These are phyloP conservation scores for Chaetomium fimeti DNA, from an alignment of 495 filamentous ascomycete genomes.

Conservation along the genomic window DNA sequence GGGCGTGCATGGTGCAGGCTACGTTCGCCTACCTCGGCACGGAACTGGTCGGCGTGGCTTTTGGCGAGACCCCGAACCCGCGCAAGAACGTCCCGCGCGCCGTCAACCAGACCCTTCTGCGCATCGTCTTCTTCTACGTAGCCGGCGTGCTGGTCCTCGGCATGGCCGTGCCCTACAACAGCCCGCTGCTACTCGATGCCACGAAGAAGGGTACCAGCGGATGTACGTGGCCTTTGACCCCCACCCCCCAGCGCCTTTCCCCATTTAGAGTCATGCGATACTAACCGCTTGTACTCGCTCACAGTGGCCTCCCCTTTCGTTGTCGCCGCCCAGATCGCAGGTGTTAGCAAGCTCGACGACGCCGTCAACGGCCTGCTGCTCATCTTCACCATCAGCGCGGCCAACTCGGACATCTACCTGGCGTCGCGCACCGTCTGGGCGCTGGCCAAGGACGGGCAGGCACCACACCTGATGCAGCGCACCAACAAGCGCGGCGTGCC, in stretches of 20 bases:
- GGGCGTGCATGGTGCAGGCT: constrained; percentile 73
- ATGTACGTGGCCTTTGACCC: constrained; percentile 24
- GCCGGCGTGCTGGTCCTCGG: constrained; percentile 69
- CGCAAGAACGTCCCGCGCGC: constrained; percentile 70
- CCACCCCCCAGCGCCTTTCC: neutral
- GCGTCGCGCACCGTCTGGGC: constrained; percentile 79
- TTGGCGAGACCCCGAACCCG: constrained; percentile 76
- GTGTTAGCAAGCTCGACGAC: constrained; percentile 63
- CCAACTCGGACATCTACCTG: constrained; percentile 80
- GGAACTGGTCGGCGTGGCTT: constrained; percentile 78
- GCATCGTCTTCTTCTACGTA: constrained; percentile 74
- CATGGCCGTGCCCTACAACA: constrained; percentile 62
- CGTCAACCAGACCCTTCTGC: constrained; percentile 69
- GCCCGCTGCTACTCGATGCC: constrained; percentile 57
- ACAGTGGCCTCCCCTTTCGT: constrained; percentile 65
- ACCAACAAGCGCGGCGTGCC: constrained; percentile 78
- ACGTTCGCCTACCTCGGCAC: constrained; percentile 84
- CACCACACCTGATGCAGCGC: constrained; percentile 65
- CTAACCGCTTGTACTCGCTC: neutral
- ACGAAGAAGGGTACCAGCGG: constrained; percentile 46
- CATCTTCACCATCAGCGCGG: constrained; percentile 75
- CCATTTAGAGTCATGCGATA: neutral
- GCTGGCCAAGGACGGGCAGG: constrained; percentile 72
- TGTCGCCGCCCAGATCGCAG: constrained; percentile 60
- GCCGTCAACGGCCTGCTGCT: constrained; percentile 80